Percentiles rank a stretch among this genome's conserved stretches.
phyloP scores from a whole-genome alignment of 768 basidiomycete species.

The Udeniomyces megalosporus region DNA sequence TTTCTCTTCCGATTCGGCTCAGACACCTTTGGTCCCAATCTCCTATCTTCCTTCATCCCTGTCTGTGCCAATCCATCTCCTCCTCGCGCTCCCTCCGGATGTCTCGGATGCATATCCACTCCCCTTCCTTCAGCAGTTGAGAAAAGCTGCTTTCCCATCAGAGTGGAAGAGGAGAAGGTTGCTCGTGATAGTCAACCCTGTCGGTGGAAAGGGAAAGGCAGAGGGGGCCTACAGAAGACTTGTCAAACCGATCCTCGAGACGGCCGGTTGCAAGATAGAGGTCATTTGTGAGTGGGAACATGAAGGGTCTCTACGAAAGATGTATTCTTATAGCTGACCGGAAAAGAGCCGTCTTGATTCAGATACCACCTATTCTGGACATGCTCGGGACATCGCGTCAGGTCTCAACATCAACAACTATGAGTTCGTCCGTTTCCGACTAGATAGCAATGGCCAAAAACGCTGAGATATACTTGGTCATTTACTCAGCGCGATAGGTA shows the following conservation, averaged over 20 bases:
- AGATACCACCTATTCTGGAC: slow-evolving; percentile 27
- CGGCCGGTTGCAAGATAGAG: slow-evolving; percentile 25
- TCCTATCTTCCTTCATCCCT: background rate
- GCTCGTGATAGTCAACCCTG: slow-evolving; percentile 27
- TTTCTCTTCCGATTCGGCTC: background rate
- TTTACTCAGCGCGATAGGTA: slow-evolving; percentile 24
- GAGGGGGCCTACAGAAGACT: slow-evolving; percentile 21
- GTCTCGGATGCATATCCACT: too few relatives aligned
- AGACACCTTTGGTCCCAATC: background rate
- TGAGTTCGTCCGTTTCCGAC: slow-evolving; percentile 22
- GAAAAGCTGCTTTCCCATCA: background rate
- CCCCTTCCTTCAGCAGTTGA: background rate
- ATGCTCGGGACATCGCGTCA: slow-evolving; percentile 26
- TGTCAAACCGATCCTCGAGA: slow-evolving; percentile 26
- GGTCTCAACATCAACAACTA: slow-evolving; percentile 20
- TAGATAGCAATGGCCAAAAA: background rate
- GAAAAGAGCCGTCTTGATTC: too few relatives aligned
- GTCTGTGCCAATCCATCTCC: background rate
- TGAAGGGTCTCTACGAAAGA: background rate
- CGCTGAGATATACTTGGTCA: background rate
- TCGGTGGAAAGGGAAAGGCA: slow-evolving; percentile 29
- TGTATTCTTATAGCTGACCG: too few relatives aligned
- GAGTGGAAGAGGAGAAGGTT: slow-evolving; percentile 15
- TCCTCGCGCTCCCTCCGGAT: background rate
- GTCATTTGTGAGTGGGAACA: slow-evolving; percentile 21